Percentiles rank a stretch among this genome's conserved stretches.
Evolutionary conservation across 2,329 filamentous ascomycete species (phyloP).

Genomic region (Ceratocystis cacaofunesta): DNA sequence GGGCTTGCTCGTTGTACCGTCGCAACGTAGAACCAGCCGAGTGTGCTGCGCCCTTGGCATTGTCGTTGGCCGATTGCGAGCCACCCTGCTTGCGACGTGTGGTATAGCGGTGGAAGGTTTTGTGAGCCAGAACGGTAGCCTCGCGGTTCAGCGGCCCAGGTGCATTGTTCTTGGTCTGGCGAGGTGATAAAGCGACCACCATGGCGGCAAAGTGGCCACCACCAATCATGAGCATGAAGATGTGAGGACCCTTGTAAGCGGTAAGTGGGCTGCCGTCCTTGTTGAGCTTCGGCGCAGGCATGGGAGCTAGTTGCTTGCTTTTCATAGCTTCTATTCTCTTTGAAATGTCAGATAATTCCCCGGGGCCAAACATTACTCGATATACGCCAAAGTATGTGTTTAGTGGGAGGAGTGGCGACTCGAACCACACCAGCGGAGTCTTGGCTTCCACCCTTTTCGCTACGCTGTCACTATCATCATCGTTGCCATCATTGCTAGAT

Average conservation of each 20-base stretch:
- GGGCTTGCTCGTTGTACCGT: slow-evolving; percentile 83
- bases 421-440: slow-evolving; percentile 71
- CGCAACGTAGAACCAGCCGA: slow-evolving; percentile 82
- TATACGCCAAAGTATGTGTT: slow-evolving; percentile 80
- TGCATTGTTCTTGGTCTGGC: slow-evolving; percentile 50
- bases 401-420: slow-evolving; percentile 55
- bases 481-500: slow-evolving; percentile 29
- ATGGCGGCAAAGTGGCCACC: slow-evolving; percentile 96
- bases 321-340: slow-evolving; percentile 53
- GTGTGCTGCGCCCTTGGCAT: slow-evolving; percentile 83
- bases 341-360: slow-evolving; percentile 50
- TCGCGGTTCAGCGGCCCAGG: slow-evolving; percentile 64
- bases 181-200: slow-evolving; percentile 77
- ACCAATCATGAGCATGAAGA: slow-evolving; percentile 97
- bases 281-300: slow-evolving; percentile 35
- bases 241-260: slow-evolving; percentile 58
- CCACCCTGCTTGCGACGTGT: slow-evolving; percentile 93
- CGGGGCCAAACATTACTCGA: slow-evolving; percentile 58
- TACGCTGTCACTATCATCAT: slow-evolving; percentile 26
- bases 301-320: slow-evolving; percentile 62
- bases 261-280: slow-evolving; percentile 43
- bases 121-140: slow-evolving; percentile 80
- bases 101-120: slow-evolving; percentile 95
- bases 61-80: slow-evolving; percentile 84
- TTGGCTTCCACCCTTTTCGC: slow-evolving; percentile 40